These are phyloP conservation scores for Myriosclerotinia scirpicola DNA, from an alignment of 2,329 filamentous ascomycete genomes.

Conservation along the genomic window DNA sequence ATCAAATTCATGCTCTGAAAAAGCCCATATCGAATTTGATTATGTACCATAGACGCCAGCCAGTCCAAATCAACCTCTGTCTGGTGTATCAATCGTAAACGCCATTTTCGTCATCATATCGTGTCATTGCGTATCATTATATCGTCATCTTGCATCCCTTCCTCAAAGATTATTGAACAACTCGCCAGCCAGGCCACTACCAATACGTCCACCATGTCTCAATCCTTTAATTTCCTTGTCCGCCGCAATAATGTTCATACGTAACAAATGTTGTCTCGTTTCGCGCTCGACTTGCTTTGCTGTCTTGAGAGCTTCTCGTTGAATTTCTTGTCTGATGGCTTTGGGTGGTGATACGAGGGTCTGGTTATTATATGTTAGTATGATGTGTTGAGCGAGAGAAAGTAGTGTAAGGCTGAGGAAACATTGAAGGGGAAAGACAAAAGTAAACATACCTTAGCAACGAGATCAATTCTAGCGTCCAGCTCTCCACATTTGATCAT, in stretches of 20 bases:
- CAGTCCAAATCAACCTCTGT: not conserved
- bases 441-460: conserved; percentile 61
- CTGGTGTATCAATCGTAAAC: not conserved
- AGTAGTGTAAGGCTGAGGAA: not conserved
- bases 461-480: conserved; percentile 79
- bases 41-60: conserved; percentile 6
- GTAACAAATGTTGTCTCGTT: conserved; percentile 72
- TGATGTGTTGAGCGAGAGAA: not conserved
- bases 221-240: conserved; percentile 63
- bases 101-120: conserved; percentile 5
- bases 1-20: not conserved
- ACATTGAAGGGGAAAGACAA: not conserved
- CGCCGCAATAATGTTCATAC: conserved; percentile 72
- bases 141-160: not conserved
- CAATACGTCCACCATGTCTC: conserved; percentile 21
- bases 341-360: conserved; percentile 71
- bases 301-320: conserved; percentile 65
- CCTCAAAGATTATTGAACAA: conserved; percentile 16
- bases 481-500: conserved; percentile 76
- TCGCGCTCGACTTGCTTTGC: conserved; percentile 72
- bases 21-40: not conserved
- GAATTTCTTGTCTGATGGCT: conserved; percentile 67
- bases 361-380: conserved; percentile 42
- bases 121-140: conserved; percentile 3
- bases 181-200: conserved; percentile 1